Base-by-base conservation (phyloP, 306 rosid genomes). In the Vigna mungo region DNA sequence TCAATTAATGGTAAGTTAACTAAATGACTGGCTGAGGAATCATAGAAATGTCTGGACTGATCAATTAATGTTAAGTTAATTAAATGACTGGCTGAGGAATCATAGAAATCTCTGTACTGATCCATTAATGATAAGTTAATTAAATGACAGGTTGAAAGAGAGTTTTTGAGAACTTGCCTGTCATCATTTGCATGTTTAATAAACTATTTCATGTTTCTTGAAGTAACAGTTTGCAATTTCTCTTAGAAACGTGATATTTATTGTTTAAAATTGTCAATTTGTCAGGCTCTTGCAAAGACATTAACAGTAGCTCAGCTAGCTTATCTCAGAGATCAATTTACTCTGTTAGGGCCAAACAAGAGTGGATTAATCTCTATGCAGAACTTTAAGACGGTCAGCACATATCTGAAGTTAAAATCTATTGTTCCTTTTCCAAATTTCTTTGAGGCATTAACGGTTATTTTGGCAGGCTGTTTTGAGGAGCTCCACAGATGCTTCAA, bases 271-370 rank as follows among this genome's bases (percentile, higher is more conserved):
- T 56, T 84, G 52, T 67, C 59, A 13, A 78, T 44, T 71, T 71
- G 59, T 56, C 90, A 92, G 97, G 94, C 90, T 63, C 87, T 92
- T 14, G 90, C 97, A 53, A 89, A 92, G 88, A 88, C 97, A 3
- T 83, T 86, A 82, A 85, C 84, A 49, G 79, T 87, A 71, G 56
- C 84, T 69, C 95, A 89, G 80, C 86, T 88, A 34, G 85, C 87
- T 54, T 90, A 89, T 84, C 77, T 92, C 78, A 83, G 83, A 81
- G 90, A 85, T 71, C 97, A 92, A 51, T 92, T 88, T 86, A 71
- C 75, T 7, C 65, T 75, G 72, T 79, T 92, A 41, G 90, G 90
- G 41, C 97, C 97, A 44, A 89, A 85, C 79, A 92, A 89, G 83
- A 90, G 82, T 43, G 97, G 97, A 72, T 52, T 81, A 68, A 89